Evolutionary conservation across 1,284 basidiomycete genomes (phyloP), one percentile per base, ranked within the genome.

Genomic region (Cryptococcus sp.): DNA sequence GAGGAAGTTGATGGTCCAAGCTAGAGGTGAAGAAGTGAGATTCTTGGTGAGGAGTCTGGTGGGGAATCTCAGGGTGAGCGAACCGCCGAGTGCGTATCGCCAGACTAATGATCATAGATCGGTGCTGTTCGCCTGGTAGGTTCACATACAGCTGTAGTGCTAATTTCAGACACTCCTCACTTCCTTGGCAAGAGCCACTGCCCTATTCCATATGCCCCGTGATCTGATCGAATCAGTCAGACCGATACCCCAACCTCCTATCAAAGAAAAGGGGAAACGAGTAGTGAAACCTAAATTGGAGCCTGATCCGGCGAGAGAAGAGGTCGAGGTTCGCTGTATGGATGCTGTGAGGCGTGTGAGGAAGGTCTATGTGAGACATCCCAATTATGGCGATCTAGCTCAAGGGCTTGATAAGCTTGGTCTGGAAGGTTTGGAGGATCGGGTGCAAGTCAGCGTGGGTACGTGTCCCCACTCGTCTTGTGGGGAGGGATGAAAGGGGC

Each of bases 1-100:
- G 2, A 85, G 91, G 61, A 86, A 84, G 64, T 79, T 96, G 34
- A 80, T 96, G 23, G 83, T 96, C 2, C 82, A 89, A 7, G 85
- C 89, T 0, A 83, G 81, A 51, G 92, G 91, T 11, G 92, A 96
- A 69, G 91, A 97, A 75, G 81, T 83, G 19, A 81, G 91, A 25
- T 97, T 85, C 63, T 78, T 96, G 18, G 86, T 88, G 28, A 81
- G 92, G 39, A 91, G 85, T 3, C 79, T 96, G 32, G 82, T 83
- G 36, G 84, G 85, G 59, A 88, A 94, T 72, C 78, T 96, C 39
- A 82, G 91, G 23, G 88, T 90, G 49, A 62, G 67, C 61, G 16
- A 1, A 31, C 7, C 7, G 16, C 24, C 31, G n/a, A 36, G n/a
- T 10, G 34, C n/a, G 19, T 9, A n/a, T 47, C 24, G 19, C 37